A percentile compares a stretch with the other conserved stretches of the same genome.
phyloP scores from a whole-genome alignment of 139 green algal genomes.

The Klebsormidium nitens region DNA sequence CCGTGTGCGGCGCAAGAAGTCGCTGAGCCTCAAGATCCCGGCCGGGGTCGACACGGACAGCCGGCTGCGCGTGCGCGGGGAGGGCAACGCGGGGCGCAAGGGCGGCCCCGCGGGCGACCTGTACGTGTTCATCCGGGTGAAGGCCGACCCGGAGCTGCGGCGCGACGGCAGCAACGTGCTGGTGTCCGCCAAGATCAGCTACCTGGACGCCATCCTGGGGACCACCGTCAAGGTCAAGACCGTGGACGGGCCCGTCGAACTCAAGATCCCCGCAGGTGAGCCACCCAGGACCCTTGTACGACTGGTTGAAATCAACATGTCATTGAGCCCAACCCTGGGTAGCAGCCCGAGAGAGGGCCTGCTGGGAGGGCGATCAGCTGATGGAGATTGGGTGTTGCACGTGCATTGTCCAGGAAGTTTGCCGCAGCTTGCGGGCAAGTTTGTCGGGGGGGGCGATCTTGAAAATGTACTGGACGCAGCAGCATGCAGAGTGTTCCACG shows the following conservation, averaged over 20 bases:
- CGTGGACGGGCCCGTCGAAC: slow-evolving; percentile 90
- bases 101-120: slow-evolving; percentile 73
- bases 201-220: slow-evolving; percentile 91
- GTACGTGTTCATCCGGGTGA: slow-evolving; percentile 88
- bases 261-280: slow-evolving; percentile 93
- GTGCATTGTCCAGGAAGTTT: too few species aligned
- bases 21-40: slow-evolving; percentile 61
- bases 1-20: slow-evolving; percentile 76
- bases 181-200: slow-evolving; percentile 67
- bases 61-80: slow-evolving; percentile 74
- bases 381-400: too few species aligned
- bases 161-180: slow-evolving; percentile 87
- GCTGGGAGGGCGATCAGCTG: too few species aligned
- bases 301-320: too few species aligned
- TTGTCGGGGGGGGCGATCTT: too few species aligned
- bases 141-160: slow-evolving; percentile 72
- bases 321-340: too few species aligned
- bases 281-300: too few species aligned
- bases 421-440: too few species aligned
- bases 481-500: too few species aligned
- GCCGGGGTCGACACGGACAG: slow-evolving; percentile 80
- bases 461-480: too few species aligned
- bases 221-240: slow-evolving; percentile 75
- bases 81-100: slow-evolving; percentile 57
- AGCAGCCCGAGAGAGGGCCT: too few species aligned